These are phyloP conservation scores for Ambrosiella cleistominuta DNA, from an alignment of 2,329 filamentous ascomycete genomes.

Conservation along the genomic window DNA sequence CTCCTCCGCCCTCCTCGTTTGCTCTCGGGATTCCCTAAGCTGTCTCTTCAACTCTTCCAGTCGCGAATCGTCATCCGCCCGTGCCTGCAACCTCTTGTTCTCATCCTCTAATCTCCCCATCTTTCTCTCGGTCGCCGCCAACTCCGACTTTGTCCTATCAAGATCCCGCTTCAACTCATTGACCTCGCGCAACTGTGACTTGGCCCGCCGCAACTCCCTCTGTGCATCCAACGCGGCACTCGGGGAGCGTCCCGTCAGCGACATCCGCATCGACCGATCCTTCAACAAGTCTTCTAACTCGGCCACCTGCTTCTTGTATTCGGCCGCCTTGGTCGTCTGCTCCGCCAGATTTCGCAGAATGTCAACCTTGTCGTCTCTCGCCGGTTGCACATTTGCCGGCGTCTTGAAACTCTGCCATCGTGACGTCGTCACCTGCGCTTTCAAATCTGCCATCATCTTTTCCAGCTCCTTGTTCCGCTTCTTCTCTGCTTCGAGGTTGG, in stretches of 20 bases:
- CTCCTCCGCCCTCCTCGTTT: slow-evolving; percentile 29
- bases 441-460: slow-evolving; percentile 39
- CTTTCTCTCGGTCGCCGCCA: slow-evolving; percentile 30
- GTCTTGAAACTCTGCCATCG: neutral
- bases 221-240: slow-evolving; percentile 34
- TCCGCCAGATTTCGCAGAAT: slow-evolving; percentile 36
- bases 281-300: slow-evolving; percentile 37
- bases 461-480: slow-evolving; percentile 47
- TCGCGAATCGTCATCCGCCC: slow-evolving; percentile 11
- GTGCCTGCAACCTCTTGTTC: slow-evolving; percentile 17
- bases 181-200: slow-evolving; percentile 35
- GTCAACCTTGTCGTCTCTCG: slow-evolving; percentile 26
- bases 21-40: slow-evolving; percentile 27
- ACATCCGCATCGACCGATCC: slow-evolving; percentile 23
- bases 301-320: slow-evolving; percentile 42
- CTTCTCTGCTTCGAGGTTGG: slow-evolving; percentile 51
- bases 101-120: slow-evolving; percentile 23
- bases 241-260: slow-evolving; percentile 31
- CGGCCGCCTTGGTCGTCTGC: slow-evolving; percentile 38
- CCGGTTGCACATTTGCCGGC: neutral
- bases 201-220: slow-evolving; percentile 35
- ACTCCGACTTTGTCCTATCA: slow-evolving; percentile 31
- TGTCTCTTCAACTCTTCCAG: slow-evolving; percentile 16
- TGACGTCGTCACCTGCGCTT: slow-evolving; percentile 16
- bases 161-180: slow-evolving; percentile 34